Evolutionary conservation across 176 grass and related monocot genomes (phyloP).

Genomic region (Lolium perenne): DNA sequence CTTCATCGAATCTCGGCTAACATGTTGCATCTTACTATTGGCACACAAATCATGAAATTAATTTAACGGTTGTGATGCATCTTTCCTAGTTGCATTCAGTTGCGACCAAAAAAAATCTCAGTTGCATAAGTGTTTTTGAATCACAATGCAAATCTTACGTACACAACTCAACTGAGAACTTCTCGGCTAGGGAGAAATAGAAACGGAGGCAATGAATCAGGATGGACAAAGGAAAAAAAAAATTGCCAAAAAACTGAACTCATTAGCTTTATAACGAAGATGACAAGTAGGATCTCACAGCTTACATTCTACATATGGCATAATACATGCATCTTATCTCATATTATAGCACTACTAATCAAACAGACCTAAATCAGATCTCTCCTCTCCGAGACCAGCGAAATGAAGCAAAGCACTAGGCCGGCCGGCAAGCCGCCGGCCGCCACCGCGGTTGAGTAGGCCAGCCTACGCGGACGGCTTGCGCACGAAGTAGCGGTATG

Average conservation of each 20-base stretch:
- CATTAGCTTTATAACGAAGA: constrained; percentile 57
- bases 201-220: neutral
- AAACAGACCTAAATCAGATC: constrained; percentile 36
- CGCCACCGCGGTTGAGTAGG: neutral
- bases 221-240: neutral
- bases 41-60: no score
- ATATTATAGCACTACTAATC: constrained; percentile 42
- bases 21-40: no score
- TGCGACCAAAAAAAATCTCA: no score
- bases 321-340: constrained; percentile 50
- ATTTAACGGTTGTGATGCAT: no score
- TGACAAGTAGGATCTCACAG: constrained; percentile 44
- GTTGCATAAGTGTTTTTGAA: no score
- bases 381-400: neutral
- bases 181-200: no score
- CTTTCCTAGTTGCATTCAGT: no score
- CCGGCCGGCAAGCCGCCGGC: constrained; percentile 32
- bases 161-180: no score
- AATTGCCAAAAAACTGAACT: constrained; percentile 41
- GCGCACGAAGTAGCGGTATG: constrained; percentile 90
- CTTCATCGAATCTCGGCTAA: no score
- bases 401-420: neutral
- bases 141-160: no score
- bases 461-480: constrained; percentile 55
- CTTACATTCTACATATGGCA: constrained; percentile 64